Conservation (phyloP, 2,329 filamentous ascomycete genomes). For the Alternaria ventricosa region DNA sequence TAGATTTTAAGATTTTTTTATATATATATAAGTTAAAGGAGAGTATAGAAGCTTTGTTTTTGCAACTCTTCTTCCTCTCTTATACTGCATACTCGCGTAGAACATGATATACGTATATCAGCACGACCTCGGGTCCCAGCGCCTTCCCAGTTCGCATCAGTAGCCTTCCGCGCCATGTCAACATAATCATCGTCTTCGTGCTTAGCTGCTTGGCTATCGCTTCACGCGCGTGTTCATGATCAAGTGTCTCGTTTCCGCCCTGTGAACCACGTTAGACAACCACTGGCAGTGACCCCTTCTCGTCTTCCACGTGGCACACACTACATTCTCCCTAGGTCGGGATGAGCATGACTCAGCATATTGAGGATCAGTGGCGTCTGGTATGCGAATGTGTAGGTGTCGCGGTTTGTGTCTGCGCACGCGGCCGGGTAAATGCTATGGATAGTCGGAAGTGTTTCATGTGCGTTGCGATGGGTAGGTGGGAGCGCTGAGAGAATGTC, state of each 20-base stretch:
- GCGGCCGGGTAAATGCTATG: background rate
- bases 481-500: background rate
- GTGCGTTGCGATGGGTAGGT: background rate
- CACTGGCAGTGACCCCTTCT: background rate
- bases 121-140: slow-evolving; percentile 74
- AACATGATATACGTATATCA: slow-evolving; percentile 71
- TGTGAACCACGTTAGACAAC: background rate
- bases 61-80: too few relatives aligned
- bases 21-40: too few relatives aligned
- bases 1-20: too few relatives aligned
- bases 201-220: background rate
- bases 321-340: background rate
- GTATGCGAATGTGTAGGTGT: background rate
- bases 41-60: too few relatives aligned
- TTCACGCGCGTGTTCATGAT: background rate
- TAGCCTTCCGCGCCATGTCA: slow-evolving; percentile 67
- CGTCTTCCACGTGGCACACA: background rate
- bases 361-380: background rate
- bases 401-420: background rate
- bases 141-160: slow-evolving; percentile 69
- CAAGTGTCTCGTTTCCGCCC: background rate
- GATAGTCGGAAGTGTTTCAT: background rate
- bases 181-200: slow-evolving; percentile 51
- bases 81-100: too few relatives aligned
- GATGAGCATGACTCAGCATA: background rate